Conservation (phyloP, 441 rosid species). For the Gossypium lobatum region DNA sequence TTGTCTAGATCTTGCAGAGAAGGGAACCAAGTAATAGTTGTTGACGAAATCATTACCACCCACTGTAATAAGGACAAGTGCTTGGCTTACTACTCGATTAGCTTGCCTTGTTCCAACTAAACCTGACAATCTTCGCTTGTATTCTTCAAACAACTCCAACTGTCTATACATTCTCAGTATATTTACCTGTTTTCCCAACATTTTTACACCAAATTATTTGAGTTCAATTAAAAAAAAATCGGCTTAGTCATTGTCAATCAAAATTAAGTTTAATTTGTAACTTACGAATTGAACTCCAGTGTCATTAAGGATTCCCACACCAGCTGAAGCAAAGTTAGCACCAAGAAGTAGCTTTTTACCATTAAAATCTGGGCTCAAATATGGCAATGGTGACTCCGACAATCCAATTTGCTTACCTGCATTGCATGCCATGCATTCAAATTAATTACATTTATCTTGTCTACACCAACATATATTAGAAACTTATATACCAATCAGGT, state of each 20-base stretch:
- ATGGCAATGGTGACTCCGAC: conserved; percentile 18
- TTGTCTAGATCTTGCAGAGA: conserved; percentile 52
- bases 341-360: conserved; percentile 16
- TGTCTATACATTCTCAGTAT: conserved; percentile 15
- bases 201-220: background rate
- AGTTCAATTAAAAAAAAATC: too few species aligned
- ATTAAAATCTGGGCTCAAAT: conserved; percentile 11
- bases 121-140: background rate
- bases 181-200: background rate
- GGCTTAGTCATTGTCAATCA: too few species aligned
- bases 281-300: conserved; percentile 19
- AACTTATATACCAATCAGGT: conserved; percentile 27
- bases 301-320: conserved; percentile 22
- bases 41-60: conserved; percentile 43
- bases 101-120: conserved; percentile 12
- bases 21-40: conserved; percentile 53
- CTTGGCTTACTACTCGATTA: conserved; percentile 31
- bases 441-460: background rate
- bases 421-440: background rate
- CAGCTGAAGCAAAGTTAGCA: conserved; percentile 26
- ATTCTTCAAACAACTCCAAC: conserved; percentile 12
- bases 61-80: conserved; percentile 24
- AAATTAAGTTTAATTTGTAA: background rate
- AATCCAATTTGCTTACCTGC: conserved; percentile 18
- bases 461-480: background rate